phyloP scores from a whole-genome alignment of 345 rosid genomes.

The Citropsis articulata region DNA sequence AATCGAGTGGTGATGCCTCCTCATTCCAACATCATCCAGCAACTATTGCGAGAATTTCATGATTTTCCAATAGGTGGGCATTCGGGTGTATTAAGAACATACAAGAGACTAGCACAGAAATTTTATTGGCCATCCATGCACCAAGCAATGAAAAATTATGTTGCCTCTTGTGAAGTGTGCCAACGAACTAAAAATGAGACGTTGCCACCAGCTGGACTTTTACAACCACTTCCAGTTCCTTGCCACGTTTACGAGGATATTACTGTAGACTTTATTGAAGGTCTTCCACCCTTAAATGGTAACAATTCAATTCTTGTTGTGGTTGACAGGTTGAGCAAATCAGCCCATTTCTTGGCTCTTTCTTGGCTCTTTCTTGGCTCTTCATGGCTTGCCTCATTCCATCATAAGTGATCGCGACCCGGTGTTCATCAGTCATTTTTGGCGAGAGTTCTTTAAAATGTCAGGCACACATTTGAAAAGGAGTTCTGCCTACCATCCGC shows the following conservation, averaged over 20 bases:
- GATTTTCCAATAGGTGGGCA: neutral
- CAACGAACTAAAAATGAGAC: neutral
- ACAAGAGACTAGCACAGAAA: constrained; percentile 1
- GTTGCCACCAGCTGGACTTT: neutral
- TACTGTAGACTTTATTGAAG: neutral
- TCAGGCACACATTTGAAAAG: neutral
- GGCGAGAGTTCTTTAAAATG: neutral
- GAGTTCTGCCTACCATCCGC: fast-evolving
- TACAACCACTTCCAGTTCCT: neutral
- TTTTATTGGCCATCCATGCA: constrained; percentile 11
- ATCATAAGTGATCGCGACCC: too few species aligned
- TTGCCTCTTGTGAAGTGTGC: neutral
- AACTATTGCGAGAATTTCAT: neutral
- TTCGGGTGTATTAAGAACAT: neutral
- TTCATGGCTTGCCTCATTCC: neutral
- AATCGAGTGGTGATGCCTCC: neutral
- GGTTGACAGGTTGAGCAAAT: constrained; percentile 6
- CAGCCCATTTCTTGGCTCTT: neutral
- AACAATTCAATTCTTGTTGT: neutral
- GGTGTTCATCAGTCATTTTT: neutral
- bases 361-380: neutral
- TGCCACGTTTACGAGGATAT: neutral
- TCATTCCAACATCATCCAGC: neutral
- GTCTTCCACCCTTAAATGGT: neutral
- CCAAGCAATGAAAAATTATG: neutral